These are phyloP conservation scores for Dothideomycetes sp. DNA, from an alignment of 2,329 filamentous ascomycete species.

Conservation along the genomic window DNA sequence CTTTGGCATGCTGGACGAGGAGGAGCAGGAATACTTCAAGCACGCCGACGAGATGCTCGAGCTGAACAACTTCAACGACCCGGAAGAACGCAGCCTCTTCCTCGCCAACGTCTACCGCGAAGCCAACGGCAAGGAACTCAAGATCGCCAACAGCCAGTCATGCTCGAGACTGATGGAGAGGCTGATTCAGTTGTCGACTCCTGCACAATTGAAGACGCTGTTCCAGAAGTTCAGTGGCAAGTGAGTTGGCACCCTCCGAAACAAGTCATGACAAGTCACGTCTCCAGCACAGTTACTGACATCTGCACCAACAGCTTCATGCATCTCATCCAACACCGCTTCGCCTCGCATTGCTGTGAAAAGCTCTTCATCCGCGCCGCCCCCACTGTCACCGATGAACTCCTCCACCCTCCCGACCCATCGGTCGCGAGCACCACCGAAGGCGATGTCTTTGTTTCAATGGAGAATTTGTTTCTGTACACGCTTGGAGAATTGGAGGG, in stretches of 20 bases:
- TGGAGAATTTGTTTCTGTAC: conserved; percentile 78
- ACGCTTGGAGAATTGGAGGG: conserved; percentile 83
- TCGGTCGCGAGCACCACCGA: conserved; percentile 34
- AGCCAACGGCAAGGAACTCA: conserved; percentile 85
- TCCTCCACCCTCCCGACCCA: conserved; percentile 41
- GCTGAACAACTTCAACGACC: conserved; percentile 71
- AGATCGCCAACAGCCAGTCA: conserved; percentile 90
- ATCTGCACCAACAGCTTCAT: conserved; percentile 53
- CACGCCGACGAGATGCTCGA: conserved; percentile 84
- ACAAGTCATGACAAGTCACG: no score
- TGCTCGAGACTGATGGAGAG: conserved; percentile 91
- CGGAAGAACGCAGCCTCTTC: conserved; percentile 49
- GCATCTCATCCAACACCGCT: conserved; percentile 85
- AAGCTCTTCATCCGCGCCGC: conserved; percentile 80
- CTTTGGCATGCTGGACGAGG: conserved; percentile 84
- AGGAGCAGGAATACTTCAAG: conserved; percentile 94
- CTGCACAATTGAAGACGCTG: conserved; percentile 72
- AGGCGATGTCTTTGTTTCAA: conserved; percentile 49
- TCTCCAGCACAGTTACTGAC: background rate
- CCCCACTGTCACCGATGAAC: conserved; percentile 65
- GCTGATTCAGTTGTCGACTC: conserved; percentile 70
- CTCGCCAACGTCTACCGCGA: conserved; percentile 78
- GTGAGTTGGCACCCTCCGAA: conserved; percentile 32
- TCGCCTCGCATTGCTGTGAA: conserved; percentile 95
- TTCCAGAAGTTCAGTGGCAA: conserved; percentile 80